A percentile compares a stretch with the other conserved stretches of the same genome.
Conservation (phyloP, 768 basidiomycete species). For the Phylloporus sp. region DNA sequence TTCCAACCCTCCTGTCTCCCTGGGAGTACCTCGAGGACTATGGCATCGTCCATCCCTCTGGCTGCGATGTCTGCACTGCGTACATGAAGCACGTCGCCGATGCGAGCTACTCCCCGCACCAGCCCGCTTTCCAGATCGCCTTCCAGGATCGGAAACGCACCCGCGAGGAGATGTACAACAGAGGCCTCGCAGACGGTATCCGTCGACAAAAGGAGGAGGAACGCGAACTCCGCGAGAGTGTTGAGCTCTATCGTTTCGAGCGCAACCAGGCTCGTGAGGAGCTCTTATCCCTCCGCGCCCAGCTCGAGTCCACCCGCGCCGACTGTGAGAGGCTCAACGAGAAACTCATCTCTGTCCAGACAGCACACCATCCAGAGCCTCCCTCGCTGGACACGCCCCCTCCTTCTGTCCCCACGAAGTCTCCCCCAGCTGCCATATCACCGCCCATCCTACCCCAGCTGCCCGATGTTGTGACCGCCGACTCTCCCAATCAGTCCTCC, state of each 20-base stretch:
- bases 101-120: constrained; percentile 35
- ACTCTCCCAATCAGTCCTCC: constrained; percentile 12
- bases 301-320: constrained; percentile 31
- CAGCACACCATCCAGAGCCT: neutral
- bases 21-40: constrained; percentile 41
- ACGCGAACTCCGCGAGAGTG: constrained; percentile 30
- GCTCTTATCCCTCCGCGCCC: constrained; percentile 30
- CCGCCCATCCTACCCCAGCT: constrained; percentile 8
- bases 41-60: constrained; percentile 39
- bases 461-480: neutral
- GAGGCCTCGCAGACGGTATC: constrained; percentile 38
- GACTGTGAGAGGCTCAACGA: constrained; percentile 32
- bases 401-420: constrained; percentile 1
- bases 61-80: constrained; percentile 35
- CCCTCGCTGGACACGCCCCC: constrained; percentile 4
- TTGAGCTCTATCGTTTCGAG: constrained; percentile 34
- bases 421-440: neutral
- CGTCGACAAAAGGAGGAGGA: constrained; percentile 40
- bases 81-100: constrained; percentile 41
- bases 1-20: constrained; percentile 32
- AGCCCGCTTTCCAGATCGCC: constrained; percentile 39
- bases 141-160: constrained; percentile 37
- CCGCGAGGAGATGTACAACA: constrained; percentile 38
- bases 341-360: constrained; percentile 9
- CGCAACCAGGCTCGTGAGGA: constrained; percentile 35